Conservation (phyloP, 1,284 basidiomycete genomes). For the Cryptococcus jaspeensis region DNA sequence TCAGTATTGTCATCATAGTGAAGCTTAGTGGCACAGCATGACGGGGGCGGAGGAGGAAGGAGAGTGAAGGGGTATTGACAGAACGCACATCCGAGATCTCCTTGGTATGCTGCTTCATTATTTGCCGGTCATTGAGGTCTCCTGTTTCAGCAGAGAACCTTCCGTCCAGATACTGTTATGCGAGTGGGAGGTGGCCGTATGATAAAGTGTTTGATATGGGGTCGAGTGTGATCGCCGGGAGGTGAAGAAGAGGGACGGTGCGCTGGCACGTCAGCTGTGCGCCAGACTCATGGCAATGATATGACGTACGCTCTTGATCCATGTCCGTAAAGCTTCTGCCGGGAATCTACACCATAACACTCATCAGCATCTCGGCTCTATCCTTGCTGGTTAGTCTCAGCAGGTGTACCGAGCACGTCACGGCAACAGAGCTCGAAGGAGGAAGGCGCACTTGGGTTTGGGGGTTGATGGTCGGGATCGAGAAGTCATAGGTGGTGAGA, state of each 20-base stretch:
- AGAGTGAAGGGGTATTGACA: too few species aligned
- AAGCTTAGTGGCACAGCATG: not conserved
- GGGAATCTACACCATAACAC: conserved; percentile 18
- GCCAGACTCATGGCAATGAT: not conserved
- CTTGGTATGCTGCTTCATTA: conserved; percentile 36
- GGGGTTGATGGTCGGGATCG: conserved; percentile 19
- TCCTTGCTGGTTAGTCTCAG: not conserved
- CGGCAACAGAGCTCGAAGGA: not conserved
- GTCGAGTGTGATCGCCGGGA: not conserved
- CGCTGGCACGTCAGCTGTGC: not conserved
- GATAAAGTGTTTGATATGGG: not conserved
- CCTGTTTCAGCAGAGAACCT: too few species aligned
- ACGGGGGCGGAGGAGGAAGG: too few species aligned
- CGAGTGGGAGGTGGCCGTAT: conserved; percentile 25
- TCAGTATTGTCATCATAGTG: not conserved
- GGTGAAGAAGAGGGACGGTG: not conserved
- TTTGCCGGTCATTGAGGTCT: conserved; percentile 33
- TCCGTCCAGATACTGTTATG: conserved; percentile 20
- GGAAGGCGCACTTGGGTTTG: conserved; percentile 15
- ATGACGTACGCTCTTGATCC: not conserved
- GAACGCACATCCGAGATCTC: conserved; percentile 46
- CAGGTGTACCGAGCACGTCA: not conserved
- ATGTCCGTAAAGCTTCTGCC: conserved; percentile 36
- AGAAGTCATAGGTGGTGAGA: conserved; percentile 24
- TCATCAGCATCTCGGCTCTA: not conserved